Conservation (phyloP, 768 basidiomycete genomes). For the Termitomyces eurrhizus region DNA sequence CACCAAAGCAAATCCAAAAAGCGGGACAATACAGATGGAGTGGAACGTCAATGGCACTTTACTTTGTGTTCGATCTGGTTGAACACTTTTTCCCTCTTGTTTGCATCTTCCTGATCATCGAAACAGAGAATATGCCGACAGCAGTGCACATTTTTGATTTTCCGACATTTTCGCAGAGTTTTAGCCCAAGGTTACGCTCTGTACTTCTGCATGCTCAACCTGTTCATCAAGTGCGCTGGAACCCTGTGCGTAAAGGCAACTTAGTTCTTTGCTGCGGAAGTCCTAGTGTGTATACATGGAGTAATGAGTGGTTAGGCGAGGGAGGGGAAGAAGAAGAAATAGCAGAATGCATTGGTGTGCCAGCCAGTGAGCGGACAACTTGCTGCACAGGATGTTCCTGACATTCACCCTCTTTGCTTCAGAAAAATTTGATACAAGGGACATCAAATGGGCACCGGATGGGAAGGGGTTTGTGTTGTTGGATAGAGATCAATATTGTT, state of each 20-base stretch:
- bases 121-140: constrained; percentile 57
- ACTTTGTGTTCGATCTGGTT: constrained; percentile 73
- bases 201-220: constrained; percentile 64
- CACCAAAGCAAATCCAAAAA: constrained; percentile 61
- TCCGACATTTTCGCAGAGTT: constrained; percentile 53
- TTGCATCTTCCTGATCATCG: background rate
- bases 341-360: constrained; percentile 88
- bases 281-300: constrained; percentile 73
- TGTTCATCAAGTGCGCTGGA: constrained; percentile 73
- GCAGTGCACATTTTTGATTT: constrained; percentile 71
- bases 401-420: constrained; percentile 1
- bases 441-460: constrained; percentile 80
- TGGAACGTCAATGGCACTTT: constrained; percentile 79
- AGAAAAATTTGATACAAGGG: constrained; percentile 71
- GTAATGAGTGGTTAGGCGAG: constrained; percentile 73
- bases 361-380: constrained; percentile 58
- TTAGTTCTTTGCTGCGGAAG: constrained; percentile 65
- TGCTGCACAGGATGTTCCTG: constrained; percentile 12
- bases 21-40: constrained; percentile 67
- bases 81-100: constrained; percentile 4
- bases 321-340: constrained; percentile 63
- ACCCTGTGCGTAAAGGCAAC: constrained; percentile 74
- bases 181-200: constrained; percentile 57
- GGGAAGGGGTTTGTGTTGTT: constrained; percentile 76
- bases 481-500: constrained; percentile 80